Base-by-base conservation (phyloP, 2,329 filamentous ascomycete species). In the Stagonosporopsis cucurbitacearum region DNA sequence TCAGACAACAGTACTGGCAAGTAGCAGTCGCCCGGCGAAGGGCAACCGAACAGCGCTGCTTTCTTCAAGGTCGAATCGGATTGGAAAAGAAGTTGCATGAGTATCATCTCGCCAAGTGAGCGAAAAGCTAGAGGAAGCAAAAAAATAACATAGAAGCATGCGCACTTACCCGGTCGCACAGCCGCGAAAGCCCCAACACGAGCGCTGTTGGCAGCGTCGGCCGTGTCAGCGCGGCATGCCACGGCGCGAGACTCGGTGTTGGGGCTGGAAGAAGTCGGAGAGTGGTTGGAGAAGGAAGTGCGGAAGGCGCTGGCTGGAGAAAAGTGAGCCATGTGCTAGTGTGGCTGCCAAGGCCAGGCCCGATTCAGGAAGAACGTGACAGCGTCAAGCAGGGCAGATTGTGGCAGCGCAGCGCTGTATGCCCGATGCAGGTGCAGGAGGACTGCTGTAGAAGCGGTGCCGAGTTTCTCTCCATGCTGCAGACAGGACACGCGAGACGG, bases 1-100 rank as follows among this genome's bases (percentile, higher is more conserved):
- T 92, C 89, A 92, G 89, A 90, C 87, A 87, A 84, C 80, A 78
- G 88, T 92, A 92, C 90, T 93, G 90, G 90, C 90, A 90, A 92
- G 90, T 92, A 92, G 88, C 90, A 91, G 87, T 86, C 83, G 73
- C 77, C 81, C 80, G 81, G 83, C 79, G 80, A 81, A 76, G 79
- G 78, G 79, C 79, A 73, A 81, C 86, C 88, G 87, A 63, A 84
- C 80, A 88, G 84, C 84, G 82, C 80, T 80, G 74, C 65, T 81
- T 88, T 91, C 87, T 86, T 92, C 90, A 93, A 88, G 88, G 88
- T 86, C 90, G 90, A 91, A 84, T 93, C 88, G 80, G 88, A 83
- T 87, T 84, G 88, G 88, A 90, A 92, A 92, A 91, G 89, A 92
- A 92, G 89, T 89, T 76, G 81, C 80, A 81, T 82, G 79, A 76